Evolutionary conservation across 2,329 filamentous ascomycete species (phyloP), one percentile per base, ranked within the genome.

Genomic region (Calonectria pteridis): DNA sequence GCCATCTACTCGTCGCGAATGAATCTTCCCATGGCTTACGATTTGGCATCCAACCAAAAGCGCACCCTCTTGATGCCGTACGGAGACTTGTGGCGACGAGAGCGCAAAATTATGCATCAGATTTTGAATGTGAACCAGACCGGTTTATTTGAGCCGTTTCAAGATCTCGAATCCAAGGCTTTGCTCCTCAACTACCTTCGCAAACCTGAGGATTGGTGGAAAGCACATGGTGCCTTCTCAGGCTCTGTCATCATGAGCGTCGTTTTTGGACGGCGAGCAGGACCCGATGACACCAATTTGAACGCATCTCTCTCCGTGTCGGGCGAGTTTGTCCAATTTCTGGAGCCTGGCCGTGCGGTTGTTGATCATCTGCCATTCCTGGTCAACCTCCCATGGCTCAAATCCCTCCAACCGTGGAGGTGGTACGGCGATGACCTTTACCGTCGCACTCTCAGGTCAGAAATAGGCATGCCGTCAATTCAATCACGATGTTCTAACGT

Each of bases 161-260:
- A 75, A 31, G 73, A 75, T 26, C n/a, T 75, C 7, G 71, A 75
- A 68, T 73, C 64, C 10, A 66, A 67, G 28, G 49, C 64, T 9
- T 65, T 75, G 35, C 37, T 71, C 11, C 28, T 62, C 16, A 49
- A 71, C 35, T 74, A 72, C 23, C 31, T 74, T 4, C 46, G 50
- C 18, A 46, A 28, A 5, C 68, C 68, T 18, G 65, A 72, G 13
- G 51, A 29, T 14, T 74, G 68, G 68, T 64, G 58, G 53, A 26
- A 10, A 14, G 72, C 72, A 23, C 51, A 74, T 18, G 49, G 35
- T 18, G 63, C 64, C 28, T 74, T 58, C 33, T 31, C 72, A 10
- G 67, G 62, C 40, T 74, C 72, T 10, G 55, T 74, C 29, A 69
- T 74, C 23, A 71, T 74, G 68, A 72, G 68, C 13, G 65, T 72